Evolutionary conservation across 2,329 filamentous ascomycete genomes (phyloP), one percentile per base, ranked within the genome.

Genomic region (Hypoxylon sp.): DNA sequence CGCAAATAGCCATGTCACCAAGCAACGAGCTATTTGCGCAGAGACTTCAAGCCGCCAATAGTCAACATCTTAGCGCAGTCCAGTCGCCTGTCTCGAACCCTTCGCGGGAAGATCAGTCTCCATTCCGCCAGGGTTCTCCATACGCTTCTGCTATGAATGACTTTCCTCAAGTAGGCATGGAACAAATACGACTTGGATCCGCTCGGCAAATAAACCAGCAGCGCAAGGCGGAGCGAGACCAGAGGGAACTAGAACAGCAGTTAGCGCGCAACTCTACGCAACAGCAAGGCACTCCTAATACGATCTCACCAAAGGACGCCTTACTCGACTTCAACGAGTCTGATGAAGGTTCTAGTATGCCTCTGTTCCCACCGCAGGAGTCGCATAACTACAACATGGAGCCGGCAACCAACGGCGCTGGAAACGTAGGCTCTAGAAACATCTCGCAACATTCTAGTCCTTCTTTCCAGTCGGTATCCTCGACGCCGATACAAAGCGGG

Each of bases 261-360:
- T 75, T 84, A 68, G 70, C 78, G 63, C 76, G 81, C 70, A 73
- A 76, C 72, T 72, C 81, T 29, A 80, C 68, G 8, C 74, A 82
- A 37, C 73, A 85, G 50, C 82, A 84, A 0, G 79, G 84, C 5
- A 86, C 85, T 0, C 86, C 91, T n/a, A 93, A 93, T 80, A 97
- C 95, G 0, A 97, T 99, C 51, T 98, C 95, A 1, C 96, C 95
- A 24, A 97, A 97, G 81, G 95, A 98, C 75, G 93, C 94, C 1
- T 82, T 97, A 66, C 82, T 98, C 54, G 94, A 98, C 67, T 97
- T 94, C 77, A 88, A 91, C 68, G 93, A 96, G 42, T 80, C 84
- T 0, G 92, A 94, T 2, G 90, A 91, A 17, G 91, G 91, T 52
- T 82, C 87, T 3, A 89, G 89, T 65, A 89, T 92, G 74, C 90